phyloP scores from a whole-genome alignment of 106 monocot species.

The Amphibolis antarctica region DNA sequence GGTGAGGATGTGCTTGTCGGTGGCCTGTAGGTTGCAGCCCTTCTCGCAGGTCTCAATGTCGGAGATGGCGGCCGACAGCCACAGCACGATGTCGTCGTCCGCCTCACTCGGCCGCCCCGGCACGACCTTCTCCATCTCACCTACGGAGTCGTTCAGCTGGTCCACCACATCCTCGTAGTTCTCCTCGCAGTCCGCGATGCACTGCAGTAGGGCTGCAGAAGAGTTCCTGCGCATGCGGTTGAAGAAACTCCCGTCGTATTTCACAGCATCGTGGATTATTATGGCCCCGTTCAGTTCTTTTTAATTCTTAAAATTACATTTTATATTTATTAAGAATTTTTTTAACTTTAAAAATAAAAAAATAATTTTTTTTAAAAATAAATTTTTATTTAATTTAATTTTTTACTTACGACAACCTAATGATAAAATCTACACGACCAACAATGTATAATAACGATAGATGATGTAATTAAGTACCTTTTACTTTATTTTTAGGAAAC shows the following conservation, averaged over 20 bases:
- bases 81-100: conserved; percentile 18
- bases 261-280: no score
- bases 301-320: no score
- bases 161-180: conserved; percentile 44
- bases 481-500: no score
- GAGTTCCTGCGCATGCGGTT: background rate
- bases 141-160: conserved; percentile 32
- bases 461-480: no score
- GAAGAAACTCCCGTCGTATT: background rate
- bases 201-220: conserved; percentile 16
- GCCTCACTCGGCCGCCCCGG: background rate
- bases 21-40: conserved; percentile 22
- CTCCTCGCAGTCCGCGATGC: conserved; percentile 34
- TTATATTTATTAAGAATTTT: no score
- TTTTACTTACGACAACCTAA: no score
- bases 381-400: no score
- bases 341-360: no score
- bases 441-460: no score
- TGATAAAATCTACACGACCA: no score
- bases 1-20: background rate
- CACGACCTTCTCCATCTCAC: conserved; percentile 20
- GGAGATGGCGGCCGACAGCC: conserved; percentile 29
- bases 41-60: conserved; percentile 37
- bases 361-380: no score
- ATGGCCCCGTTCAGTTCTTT: no score